These are phyloP conservation scores for Keithomyces neogunnii DNA, from an alignment of 2,329 filamentous ascomycete species.

Conservation along the genomic window DNA sequence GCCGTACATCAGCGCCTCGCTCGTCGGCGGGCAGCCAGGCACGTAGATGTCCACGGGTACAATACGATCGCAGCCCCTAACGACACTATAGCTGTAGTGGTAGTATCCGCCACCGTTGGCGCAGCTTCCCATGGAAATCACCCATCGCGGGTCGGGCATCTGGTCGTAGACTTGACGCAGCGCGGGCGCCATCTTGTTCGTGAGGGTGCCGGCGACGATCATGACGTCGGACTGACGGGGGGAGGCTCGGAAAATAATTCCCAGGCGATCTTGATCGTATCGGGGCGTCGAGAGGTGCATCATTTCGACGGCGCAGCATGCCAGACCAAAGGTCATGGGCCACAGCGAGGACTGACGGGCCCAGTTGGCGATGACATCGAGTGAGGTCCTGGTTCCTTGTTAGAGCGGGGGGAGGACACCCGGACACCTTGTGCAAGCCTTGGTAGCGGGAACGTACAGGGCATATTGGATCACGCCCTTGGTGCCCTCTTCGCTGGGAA, in stretches of 20 bases:
- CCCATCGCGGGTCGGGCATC: constrained; percentile 89
- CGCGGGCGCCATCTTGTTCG: constrained; percentile 93
- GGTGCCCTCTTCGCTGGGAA: constrained; percentile 70
- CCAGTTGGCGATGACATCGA: constrained; percentile 78
- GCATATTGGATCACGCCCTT: constrained; percentile 80
- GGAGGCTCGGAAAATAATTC: constrained; percentile 85
- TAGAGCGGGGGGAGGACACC: background rate
- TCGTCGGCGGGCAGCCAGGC: constrained; percentile 60
- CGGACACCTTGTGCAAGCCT: background rate
- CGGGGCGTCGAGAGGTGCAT: constrained; percentile 84
- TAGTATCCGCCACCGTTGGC: constrained; percentile 83
- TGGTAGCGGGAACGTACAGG: constrained; percentile 50
- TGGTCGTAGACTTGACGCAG: constrained; percentile 89
- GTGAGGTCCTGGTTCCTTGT: constrained; percentile 50
- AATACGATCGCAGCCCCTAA: constrained; percentile 66
- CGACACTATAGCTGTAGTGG: constrained; percentile 75
- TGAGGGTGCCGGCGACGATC: constrained; percentile 88
- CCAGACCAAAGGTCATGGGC: constrained; percentile 83
- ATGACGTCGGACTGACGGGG: constrained; percentile 85
- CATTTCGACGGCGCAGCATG: constrained; percentile 88
- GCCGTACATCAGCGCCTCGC: constrained; percentile 56
- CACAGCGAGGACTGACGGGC: constrained; percentile 75
- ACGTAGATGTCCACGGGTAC: constrained; percentile 76
- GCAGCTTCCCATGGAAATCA: constrained; percentile 74
- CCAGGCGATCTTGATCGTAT: constrained; percentile 81